Base-by-base conservation (phyloP, 2,329 filamentous ascomycete genomes). In the Neonectria neomacrospora region DNA sequence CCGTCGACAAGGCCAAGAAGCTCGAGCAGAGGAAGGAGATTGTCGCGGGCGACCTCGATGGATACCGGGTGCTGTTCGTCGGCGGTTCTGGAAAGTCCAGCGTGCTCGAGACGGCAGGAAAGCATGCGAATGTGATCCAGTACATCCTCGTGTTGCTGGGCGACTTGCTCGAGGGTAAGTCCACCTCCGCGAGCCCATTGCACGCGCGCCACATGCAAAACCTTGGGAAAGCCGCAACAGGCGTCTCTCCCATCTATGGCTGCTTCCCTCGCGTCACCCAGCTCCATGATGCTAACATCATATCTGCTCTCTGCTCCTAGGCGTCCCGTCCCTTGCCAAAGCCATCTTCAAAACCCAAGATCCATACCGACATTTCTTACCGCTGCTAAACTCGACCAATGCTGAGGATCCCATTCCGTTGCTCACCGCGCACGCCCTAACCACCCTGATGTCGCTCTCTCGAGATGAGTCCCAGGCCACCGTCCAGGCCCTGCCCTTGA, bases 1-100 rank as follows among this genome's bases (percentile, higher is more conserved):
- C 94, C 65, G 93, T 98, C 73, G 96, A 98, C 80, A 98, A 97
- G 82, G 92, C 96, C 70, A 92, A 94, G 79, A 96, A 93, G 79
- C 72, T 77, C 39, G 96, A 98, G 71, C 91, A 94, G 80, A 89
- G 94, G 75, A 91, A 90, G 77, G 88, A 95, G 76, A 91, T 90
- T 18, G 90, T 98, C 66, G 92, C 97, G 78, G 82, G 81, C 59
- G 92, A 97, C 80, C 81, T 95, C 23, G 86, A 90, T 72, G 92
- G 90, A 69, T 99, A 97, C 80, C 88, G 90, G 63, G 82, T 86
- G 67, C 84, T 99, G 68, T 90, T 99, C 71, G 86, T 96, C 26
- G 95, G 96, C 63, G 87, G 86, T 65, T 85, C 88, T 72, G 94
- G 91, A 79, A 83, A 83, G 73, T 80, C 84, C 61, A 87, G 87